Base-by-base conservation (phyloP, 2,329 filamentous ascomycete genomes). In the Ascochyta viciae-villosae region DNA sequence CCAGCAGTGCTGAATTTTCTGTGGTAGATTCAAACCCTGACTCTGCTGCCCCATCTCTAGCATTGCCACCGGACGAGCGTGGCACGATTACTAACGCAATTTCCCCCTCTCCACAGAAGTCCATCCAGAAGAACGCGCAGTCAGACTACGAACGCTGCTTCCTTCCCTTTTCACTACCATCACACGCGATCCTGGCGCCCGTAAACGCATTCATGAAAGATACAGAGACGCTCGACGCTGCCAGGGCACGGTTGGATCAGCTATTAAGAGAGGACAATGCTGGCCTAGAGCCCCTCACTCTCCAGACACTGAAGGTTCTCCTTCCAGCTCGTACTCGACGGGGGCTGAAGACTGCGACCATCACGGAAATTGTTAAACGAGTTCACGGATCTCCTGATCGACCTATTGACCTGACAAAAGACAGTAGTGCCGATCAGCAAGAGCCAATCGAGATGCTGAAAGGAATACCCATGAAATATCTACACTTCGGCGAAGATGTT, bases 121-220 rank as follows among this genome's bases (percentile, higher is more conserved):
- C 50, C 2, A 61, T 69, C 19, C 61, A 59, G 15, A 67, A 68
- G 44, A 76, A 73, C 50, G 64, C 64, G 9, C 64, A 75, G 23
- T 75, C 74, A 6, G 79, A 81, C 57, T 78, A 80, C 56, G 63
- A 89, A 16, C 87, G 86, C 63, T 80, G 83, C 33, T 98, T 98
- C 68, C 84, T 92, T 29, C 87, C 90, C 0, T 98, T 97, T 74
- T 93, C 89, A 60, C 70, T 95, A 41, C 89, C 91, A 55, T 82
- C 87, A 3, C 84, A 91, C 67, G 89, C 91, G 1, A 84, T 77
- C n/a, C 65, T 97, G 49, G 92, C 92, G 0, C 81, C 83, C 0
- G 64, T 81, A 44, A 80, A 77, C 45, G 58, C 64, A 0, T 68
- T 74, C 16, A 63, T 72, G 56, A 62, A 61, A n/a, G 67, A 71